Conservation (phyloP, 345 rosid species). For the Camelina hispida region DNA sequence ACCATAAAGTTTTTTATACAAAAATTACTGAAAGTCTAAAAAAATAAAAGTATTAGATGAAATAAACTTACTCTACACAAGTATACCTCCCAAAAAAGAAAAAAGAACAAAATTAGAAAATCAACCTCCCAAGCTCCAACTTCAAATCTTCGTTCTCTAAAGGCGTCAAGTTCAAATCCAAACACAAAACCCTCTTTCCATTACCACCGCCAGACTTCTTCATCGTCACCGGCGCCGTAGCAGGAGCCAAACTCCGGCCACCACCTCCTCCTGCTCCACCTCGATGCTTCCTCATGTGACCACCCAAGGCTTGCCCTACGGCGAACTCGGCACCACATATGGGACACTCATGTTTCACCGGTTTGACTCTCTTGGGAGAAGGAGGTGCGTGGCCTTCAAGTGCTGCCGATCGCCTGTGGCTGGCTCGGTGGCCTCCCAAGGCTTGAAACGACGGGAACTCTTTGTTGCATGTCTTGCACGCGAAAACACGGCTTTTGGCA, state of each 20-base stretch:
- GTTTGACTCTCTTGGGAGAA: constrained; percentile 60
- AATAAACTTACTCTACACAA: constrained; percentile 35
- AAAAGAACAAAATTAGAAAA: constrained; percentile 27
- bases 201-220: constrained; percentile 56
- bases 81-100: constrained; percentile 13
- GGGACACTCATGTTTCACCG: constrained; percentile 78
- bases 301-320: constrained; percentile 91
- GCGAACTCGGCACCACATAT: constrained; percentile 84
- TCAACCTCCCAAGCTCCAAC: constrained; percentile 58
- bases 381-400: constrained; percentile 38
- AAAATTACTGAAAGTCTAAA: constrained; percentile 32
- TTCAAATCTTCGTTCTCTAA: constrained; percentile 61
- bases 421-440: constrained; percentile 89
- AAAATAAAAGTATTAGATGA: neutral
- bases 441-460: constrained; percentile 86
- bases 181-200: constrained; percentile 54
- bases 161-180: constrained; percentile 78
- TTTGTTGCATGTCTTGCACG: constrained; percentile 88
- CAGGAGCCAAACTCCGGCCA: constrained; percentile 41
- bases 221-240: constrained; percentile 53
- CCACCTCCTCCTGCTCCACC: constrained; percentile 29
- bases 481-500: constrained; percentile 49
- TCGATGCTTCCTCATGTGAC: constrained; percentile 94
- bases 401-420: constrained; percentile 70
- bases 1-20: constrained; percentile 30